Conservation (phyloP, 2,329 filamentous ascomycete genomes). For the Zymoseptoria tritici region DNA sequence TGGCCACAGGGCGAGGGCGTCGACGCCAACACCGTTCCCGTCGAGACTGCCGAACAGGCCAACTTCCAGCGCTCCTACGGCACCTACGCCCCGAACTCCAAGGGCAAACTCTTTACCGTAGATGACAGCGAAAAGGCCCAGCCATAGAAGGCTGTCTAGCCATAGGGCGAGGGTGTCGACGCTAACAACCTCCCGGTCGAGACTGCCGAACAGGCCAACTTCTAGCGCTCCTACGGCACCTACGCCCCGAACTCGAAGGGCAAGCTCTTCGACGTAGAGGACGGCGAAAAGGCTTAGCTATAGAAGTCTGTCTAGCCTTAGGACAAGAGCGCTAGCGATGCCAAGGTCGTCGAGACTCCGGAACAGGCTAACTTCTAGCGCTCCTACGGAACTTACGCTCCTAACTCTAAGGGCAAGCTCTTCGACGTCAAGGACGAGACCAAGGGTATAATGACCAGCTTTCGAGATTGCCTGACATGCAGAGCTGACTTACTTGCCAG, state of each 20-base stretch:
- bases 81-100: too few relatives aligned
- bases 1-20: too few relatives aligned
- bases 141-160: too few relatives aligned
- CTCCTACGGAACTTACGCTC: conserved; percentile 5
- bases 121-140: too few relatives aligned
- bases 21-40: too few relatives aligned
- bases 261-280: conserved; percentile 3
- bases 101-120: too few relatives aligned
- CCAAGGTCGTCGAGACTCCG: neutral
- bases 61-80: too few relatives aligned
- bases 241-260: conserved; percentile 7
- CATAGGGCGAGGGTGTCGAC: neutral
- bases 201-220: conserved; percentile 2
- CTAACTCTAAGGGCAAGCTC: conserved; percentile 7
- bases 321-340: neutral
- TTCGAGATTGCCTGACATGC: neutral
- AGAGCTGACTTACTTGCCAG: neutral
- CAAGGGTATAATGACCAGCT: neutral
- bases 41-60: too few relatives aligned
- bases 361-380: conserved; percentile 4
- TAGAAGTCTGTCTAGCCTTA: conserved; percentile 5
- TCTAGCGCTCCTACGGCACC: conserved; percentile 5
- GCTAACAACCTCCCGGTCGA: neutral
- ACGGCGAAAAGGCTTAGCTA: conserved; percentile 1
- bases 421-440: neutral